Conservation (phyloP, 352 stramenopile genomes). For the Pythium pyrilobum region DNA sequence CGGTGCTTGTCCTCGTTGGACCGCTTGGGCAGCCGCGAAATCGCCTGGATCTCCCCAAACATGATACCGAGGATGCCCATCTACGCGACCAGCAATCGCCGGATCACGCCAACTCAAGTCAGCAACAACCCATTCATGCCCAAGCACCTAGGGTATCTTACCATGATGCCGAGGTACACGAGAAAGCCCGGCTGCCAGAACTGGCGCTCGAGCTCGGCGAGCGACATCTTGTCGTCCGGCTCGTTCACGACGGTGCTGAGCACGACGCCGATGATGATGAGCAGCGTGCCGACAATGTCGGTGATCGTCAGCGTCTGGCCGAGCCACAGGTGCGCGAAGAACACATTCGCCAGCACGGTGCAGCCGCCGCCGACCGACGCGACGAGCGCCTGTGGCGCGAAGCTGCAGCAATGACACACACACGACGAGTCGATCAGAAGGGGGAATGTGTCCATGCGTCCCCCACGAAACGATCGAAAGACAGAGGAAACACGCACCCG, state of each 20-base stretch:
- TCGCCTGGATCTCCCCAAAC: conserved; percentile 71
- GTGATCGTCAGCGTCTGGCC: conserved; percentile 61
- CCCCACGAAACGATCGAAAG: not conserved
- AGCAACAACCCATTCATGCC: no score
- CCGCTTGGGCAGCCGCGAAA: conserved; percentile 37
- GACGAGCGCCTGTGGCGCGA: conserved; percentile 82
- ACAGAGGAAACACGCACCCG: conserved; percentile 21
- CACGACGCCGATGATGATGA: conserved; percentile 82
- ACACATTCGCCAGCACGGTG: conserved; percentile 86
- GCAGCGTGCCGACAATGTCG: conserved; percentile 61
- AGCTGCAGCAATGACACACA: conserved; percentile 27
- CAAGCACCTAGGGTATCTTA: no score
- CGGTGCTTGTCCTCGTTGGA: conserved; percentile 62
- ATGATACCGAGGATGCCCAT: conserved; percentile 56
- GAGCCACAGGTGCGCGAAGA: conserved; percentile 85
- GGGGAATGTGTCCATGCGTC: no score
- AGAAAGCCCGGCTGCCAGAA: conserved; percentile 77
- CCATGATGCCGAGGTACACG: conserved; percentile 74
- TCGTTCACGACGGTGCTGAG: conserved; percentile 78
- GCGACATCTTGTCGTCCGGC: conserved; percentile 71
- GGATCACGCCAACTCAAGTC: not conserved
- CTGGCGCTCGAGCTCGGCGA: conserved; percentile 72
- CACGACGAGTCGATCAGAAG: not conserved
- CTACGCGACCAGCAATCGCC: conserved; percentile 17
- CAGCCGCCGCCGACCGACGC: conserved; percentile 80